Evolutionary conservation across 208 protist species (phyloP).

Genomic region (Acanthamoeba triangularis): DNA sequence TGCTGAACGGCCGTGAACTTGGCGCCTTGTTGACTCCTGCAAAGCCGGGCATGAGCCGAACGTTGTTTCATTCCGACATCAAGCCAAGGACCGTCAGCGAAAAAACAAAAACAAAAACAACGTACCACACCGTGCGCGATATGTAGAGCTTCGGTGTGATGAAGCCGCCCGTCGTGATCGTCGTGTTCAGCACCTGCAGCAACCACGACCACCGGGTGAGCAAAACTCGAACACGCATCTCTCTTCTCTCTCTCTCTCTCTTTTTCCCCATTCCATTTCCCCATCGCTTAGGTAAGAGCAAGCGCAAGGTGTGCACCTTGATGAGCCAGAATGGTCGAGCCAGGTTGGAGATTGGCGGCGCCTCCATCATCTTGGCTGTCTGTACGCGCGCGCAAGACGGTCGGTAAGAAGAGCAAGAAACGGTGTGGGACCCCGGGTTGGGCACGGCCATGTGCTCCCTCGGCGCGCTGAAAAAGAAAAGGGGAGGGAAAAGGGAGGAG

Average conservation of each 20-base stretch:
- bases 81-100: background rate
- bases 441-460: no score
- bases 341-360: conserved; percentile 3
- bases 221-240: background rate
- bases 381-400: background rate
- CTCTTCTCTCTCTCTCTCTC: no score
- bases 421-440: background rate
- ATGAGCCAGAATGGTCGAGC: conserved; percentile 39
- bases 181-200: conserved; percentile 30
- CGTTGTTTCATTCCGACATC: background rate
- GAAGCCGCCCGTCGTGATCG: conserved; percentile 31
- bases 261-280: no score
- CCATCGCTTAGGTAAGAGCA: background rate
- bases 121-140: background rate
- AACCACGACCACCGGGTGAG: background rate
- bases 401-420: background rate
- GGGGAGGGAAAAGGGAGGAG: background rate
- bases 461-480: background rate
- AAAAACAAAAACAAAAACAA: background rate
- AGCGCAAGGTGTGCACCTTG: background rate
- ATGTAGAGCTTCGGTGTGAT: conserved; percentile 50
- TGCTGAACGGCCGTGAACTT: conserved; percentile 21
- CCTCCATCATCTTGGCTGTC: conserved; percentile 42
- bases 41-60: background rate
- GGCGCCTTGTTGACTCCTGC: conserved; percentile 2